phyloP scores from a whole-genome alignment of 768 basidiomycete genomes.

The Sporobolomyces phaffii region DNA sequence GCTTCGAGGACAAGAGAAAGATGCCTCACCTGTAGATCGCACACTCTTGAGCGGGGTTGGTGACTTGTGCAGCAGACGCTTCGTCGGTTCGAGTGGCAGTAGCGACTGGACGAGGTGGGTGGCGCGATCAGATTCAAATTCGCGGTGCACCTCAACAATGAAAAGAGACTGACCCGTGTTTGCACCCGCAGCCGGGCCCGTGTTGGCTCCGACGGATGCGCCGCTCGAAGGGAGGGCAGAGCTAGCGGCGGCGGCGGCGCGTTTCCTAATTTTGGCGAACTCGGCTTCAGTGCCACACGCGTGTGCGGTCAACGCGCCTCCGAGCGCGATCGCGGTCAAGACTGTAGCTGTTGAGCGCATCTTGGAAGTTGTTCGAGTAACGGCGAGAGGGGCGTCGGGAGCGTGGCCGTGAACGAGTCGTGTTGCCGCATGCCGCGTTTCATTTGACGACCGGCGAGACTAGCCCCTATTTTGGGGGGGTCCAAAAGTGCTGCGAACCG shows the following conservation, averaged over 20 bases:
- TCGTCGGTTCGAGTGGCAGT: slow-evolving; percentile 28
- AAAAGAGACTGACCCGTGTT: background rate
- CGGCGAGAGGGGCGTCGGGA: background rate
- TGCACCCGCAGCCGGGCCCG: background rate
- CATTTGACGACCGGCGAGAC: no score
- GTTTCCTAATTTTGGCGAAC: slow-evolving; percentile 4
- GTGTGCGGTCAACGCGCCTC: background rate
- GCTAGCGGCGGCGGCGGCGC: background rate
- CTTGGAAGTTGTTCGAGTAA: background rate
- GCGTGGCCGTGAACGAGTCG: background rate
- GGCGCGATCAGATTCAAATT: background rate
- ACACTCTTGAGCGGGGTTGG: slow-evolving; percentile 28
- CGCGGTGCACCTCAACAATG: background rate
- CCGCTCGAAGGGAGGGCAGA: background rate
- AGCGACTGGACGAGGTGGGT: background rate
- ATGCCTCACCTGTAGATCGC: background rate
- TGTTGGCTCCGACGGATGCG: background rate
- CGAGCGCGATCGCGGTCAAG: background rate
- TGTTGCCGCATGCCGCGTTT: no score
- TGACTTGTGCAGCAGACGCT: slow-evolving; percentile 16
- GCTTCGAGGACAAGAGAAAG: background rate
- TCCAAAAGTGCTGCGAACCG: no score
- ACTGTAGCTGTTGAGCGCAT: slow-evolving; percentile 4
- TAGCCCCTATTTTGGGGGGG: no score
- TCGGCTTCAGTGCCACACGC: slow-evolving; percentile 9